Evolutionary conservation across 2,329 filamentous ascomycete species (phyloP), one percentile per base, ranked within the genome.

Genomic region (Apiospora aurea): DNA sequence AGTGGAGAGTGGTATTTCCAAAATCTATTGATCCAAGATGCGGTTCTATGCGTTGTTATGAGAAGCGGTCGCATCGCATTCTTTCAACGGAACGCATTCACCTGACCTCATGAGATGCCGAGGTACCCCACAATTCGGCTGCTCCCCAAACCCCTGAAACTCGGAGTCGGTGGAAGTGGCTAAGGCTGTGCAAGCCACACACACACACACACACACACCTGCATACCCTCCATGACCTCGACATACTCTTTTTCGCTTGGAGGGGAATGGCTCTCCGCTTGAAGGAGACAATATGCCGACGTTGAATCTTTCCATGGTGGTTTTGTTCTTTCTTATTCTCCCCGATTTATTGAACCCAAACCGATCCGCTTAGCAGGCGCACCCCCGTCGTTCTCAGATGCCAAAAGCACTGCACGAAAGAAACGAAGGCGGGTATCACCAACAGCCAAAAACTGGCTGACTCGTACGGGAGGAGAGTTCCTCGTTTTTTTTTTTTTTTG

Each of bases 101-200:
- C 34, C 34, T 64, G 57, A 64, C 57, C 57, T 64, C 16, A n/a
- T n/a, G 57, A 64, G 66, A 69, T 49, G 70, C 70, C 66, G 70
- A 71, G 70, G 70, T 71, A 71, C 66, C 69, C 64, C 69, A 70
- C 69, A 70, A 41, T 21, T 64, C 70, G 66, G 57, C 64, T 67
- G 34, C 66, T 57, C 64, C 34, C 70, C 61, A 67, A 41, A 13
- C 41, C 46, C 46, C 66, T 53, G 66, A 43, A 43, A 41, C 70
- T 46, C 70, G 64, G 70, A 21, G 64, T 71, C 29, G 61, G 47
- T 14, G 14, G 26, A 41, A n/a, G 57, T 64, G 57, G 57, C 26
- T 34, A 14, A n/a, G 46, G 61, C 44, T n/a, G 49, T n/a, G 34
- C 21, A 26, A 47, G 68, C 68, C 68, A 41, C 68, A 49, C n/a